Percentiles rank a stretch among this genome's conserved stretches.
Evolutionary conservation across 805 yeast species (phyloP).

Genomic region (Kuraishia floccosa): DNA sequence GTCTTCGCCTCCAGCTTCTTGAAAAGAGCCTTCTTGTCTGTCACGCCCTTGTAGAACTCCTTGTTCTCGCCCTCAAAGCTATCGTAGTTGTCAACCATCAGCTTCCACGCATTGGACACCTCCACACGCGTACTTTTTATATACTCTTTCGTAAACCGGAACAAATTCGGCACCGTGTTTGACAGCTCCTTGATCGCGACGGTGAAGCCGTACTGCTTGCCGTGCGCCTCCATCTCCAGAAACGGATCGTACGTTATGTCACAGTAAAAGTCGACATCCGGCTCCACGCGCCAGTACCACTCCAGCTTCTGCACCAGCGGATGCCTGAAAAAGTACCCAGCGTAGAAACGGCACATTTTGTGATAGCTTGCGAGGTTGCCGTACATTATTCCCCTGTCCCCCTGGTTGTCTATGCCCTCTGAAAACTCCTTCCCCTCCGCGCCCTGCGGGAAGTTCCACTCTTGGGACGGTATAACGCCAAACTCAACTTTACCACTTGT

Average conservation of each 20-base stretch:
- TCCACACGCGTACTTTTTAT: slow-evolving; percentile 33
- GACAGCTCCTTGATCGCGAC: slow-evolving; percentile 67
- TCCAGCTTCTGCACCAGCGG: slow-evolving; percentile 58
- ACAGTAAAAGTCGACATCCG: slow-evolving; percentile 82
- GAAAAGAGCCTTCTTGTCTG: slow-evolving; percentile 14
- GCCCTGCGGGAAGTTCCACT: slow-evolving; percentile 63
- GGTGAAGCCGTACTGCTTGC: slow-evolving; percentile 79
- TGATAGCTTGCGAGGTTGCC: slow-evolving; percentile 80
- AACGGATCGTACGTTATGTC: slow-evolving; percentile 92
- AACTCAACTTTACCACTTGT: slow-evolving; percentile 60
- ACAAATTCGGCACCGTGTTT: slow-evolving; percentile 75
- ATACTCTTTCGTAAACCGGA: slow-evolving; percentile 59
- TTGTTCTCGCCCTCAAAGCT: slow-evolving; percentile 21
- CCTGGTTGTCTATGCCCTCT: slow-evolving; percentile 61
- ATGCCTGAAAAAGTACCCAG: slow-evolving; percentile 76
- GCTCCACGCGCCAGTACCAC: slow-evolving; percentile 97
- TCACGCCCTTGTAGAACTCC: slow-evolving; percentile 14
- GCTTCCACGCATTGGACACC: slow-evolving; percentile 58
- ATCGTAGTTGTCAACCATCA: slow-evolving; percentile 37
- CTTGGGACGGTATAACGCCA: slow-evolving; percentile 45
- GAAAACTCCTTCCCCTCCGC: slow-evolving; percentile 30
- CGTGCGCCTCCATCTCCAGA: slow-evolving; percentile 54
- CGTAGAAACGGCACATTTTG: slow-evolving; percentile 90
- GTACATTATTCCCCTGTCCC: slow-evolving; percentile 75
- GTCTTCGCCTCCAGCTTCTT: slow-evolving; percentile 11